phyloP scores from a whole-genome alignment of 208 protist species.

The Naegleria fowleri region DNA sequence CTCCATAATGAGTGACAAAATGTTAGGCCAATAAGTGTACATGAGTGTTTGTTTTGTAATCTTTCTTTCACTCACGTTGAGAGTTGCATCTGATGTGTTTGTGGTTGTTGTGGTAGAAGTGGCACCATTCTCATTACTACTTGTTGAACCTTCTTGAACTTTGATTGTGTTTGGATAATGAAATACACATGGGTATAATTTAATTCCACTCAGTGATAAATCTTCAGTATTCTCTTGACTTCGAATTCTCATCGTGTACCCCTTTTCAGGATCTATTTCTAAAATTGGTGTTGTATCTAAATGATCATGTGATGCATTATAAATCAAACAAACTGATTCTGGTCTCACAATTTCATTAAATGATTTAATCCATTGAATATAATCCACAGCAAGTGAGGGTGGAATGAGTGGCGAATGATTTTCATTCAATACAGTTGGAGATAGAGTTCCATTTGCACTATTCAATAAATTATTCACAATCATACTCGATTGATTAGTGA shows the following conservation, averaged over 20 bases:
- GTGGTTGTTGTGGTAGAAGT: background rate
- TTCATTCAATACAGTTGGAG: too few species aligned
- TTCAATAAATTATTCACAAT: background rate
- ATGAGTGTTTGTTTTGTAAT: background rate
- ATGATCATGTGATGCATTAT: background rate
- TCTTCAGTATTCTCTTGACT: background rate
- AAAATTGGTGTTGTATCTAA: background rate
- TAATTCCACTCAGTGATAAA: background rate
- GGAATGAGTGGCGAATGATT: too few species aligned
- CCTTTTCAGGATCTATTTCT: background rate
- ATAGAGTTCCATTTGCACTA: background rate
- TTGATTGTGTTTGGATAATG: background rate
- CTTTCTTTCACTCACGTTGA: too few species aligned
- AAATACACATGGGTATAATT: slow-evolving; percentile 9
- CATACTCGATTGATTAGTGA: background rate
- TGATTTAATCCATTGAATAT: background rate
- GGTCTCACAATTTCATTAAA: background rate
- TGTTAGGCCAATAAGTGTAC: background rate
- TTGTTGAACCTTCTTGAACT: background rate
- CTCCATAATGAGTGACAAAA: slow-evolving; percentile 8
- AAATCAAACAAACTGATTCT: background rate
- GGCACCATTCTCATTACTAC: background rate
- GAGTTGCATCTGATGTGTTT: too few species aligned
- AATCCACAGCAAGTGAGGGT: background rate
- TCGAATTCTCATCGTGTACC: background rate